Evolutionary conservation across 1,139 yeast species (phyloP).

Genomic region (Magnusiomyces tetraspermus): DNA sequence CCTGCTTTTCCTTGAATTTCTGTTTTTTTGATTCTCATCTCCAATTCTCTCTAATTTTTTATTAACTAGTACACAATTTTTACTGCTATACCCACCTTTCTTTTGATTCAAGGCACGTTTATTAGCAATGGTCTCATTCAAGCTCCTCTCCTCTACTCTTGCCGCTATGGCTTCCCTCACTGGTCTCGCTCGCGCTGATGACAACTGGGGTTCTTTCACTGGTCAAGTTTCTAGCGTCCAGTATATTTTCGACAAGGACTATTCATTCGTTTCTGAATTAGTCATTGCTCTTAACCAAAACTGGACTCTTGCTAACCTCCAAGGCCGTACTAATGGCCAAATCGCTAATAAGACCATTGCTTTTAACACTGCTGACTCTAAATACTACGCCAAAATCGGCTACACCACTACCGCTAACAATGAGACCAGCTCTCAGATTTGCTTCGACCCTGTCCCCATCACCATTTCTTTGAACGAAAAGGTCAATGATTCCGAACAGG

Average conservation of each 20-base stretch:
- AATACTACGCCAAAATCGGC: conserved; percentile 13
- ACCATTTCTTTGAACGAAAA: conserved; percentile 11
- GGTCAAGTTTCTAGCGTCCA: conserved; percentile 12
- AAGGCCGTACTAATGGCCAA: conserved; percentile 12
- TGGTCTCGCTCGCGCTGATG: conserved; percentile 6
- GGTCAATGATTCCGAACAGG: conserved; percentile 1
- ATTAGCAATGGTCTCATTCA: conserved; percentile 5
- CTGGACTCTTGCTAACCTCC: conserved; percentile 14
- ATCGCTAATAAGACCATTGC: conserved; percentile 13
- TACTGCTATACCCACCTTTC: no score
- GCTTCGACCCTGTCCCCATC: conserved; percentile 15
- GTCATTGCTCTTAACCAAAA: conserved; percentile 7
- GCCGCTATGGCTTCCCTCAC: conserved; percentile 7
- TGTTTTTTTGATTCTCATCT: no score
- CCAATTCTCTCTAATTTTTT: no score
- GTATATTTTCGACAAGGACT: conserved; percentile 10
- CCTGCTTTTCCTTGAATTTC: no score
- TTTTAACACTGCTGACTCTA: conserved; percentile 14
- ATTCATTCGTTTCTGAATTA: conserved; percentile 11
- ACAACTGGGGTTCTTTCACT: conserved; percentile 14
- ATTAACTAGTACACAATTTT: no score
- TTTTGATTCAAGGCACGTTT: no score
- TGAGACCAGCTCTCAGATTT: conserved; percentile 6
- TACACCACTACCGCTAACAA: conserved; percentile 12
- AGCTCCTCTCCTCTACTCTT: conserved; percentile 2